Evolutionary conservation across 2,329 filamentous ascomycete genomes (phyloP), one percentile per base, ranked within the genome.

Genomic region (Celoporthe dispersa): DNA sequence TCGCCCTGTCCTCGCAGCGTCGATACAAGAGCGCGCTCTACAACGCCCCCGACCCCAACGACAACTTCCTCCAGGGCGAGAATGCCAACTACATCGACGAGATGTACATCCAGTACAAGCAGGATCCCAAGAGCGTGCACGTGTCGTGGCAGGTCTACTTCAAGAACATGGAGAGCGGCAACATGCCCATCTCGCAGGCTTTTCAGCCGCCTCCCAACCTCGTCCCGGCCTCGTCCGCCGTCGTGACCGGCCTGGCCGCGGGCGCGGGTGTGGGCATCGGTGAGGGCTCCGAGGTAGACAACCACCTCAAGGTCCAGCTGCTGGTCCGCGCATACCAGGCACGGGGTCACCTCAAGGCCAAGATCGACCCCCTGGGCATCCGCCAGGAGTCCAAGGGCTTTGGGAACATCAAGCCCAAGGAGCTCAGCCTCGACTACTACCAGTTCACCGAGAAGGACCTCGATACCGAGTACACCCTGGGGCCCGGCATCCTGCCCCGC

Each of bases 61-160:
- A 99, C 83, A 97, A 91, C 84, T 99, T 99, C 87, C 88, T 99
- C 72, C 93, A 94, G 73, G 96, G 96, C 75, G 98, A 93, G 86
- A 96, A 95, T 72, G 96, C 96, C 83, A 98, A 97, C 85, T 99
- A 99, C 85, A 94, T 99, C 80, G 96, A 99, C 82, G 96, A 98
- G 86, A 99, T 99, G 96, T 99, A 99, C 84, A 86, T 98, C 85
- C 91, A 94, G 80, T 99, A 96, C 96, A 97, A 95, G 84, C 87
- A 92, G 74, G 94, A 99, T 77, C 94, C 96, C 66, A 88, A 90
- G 77, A 97, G 93, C 79, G 96, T 99, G 71, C 96, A 99, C 83
- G 88, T 97, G 77, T 99, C 96, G 81, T 99, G 96, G 96, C 95
- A 97, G 85, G 91, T 97, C 80, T 99, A 99, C 88, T 99, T 99